These are phyloP conservation scores for Thalassia testudinum DNA, from an alignment of 116 monocot genomes.

Conservation along the genomic window DNA sequence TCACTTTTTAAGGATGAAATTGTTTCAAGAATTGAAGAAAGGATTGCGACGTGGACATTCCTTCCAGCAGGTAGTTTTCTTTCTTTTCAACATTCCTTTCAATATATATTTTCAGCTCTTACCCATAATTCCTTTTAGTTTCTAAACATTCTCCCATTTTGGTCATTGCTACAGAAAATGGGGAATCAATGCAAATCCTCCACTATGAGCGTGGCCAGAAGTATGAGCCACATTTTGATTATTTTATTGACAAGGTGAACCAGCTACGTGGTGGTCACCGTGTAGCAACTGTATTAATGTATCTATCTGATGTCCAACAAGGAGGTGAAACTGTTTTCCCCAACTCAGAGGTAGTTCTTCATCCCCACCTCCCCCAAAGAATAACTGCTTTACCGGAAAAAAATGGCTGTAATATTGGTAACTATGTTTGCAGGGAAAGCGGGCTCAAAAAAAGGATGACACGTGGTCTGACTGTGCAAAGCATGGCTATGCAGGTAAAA, in stretches of 20 bases:
- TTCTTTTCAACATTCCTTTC: neutral
- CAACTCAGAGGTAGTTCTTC: conserved; percentile 38
- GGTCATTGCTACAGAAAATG: conserved; percentile 13
- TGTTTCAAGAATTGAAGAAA: neutral
- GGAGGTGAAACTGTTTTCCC: conserved; percentile 91
- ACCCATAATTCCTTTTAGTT: too few relatives aligned
- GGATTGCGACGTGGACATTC: neutral
- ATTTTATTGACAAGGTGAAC: conserved; percentile 45
- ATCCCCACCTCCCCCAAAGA: too few relatives aligned
- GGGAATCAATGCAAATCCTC: conserved; percentile 49
- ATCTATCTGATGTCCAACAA: conserved; percentile 44
- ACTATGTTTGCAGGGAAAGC: conserved; percentile 27
- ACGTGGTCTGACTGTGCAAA: conserved; percentile 79
- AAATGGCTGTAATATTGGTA: neutral
- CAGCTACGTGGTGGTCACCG: conserved; percentile 44
- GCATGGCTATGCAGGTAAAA: conserved; percentile 68
- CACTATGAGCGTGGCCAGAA: conserved; percentile 59
- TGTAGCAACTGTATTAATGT: conserved; percentile 63
- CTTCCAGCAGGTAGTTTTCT: neutral
- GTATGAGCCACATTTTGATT: conserved; percentile 71
- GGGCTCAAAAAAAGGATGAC: conserved; percentile 53
- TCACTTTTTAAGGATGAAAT: neutral
- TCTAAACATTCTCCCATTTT: too few relatives aligned
- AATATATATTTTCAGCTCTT: neutral
- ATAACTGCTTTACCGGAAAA: too few relatives aligned